These are phyloP conservation scores for Acacia confusa DNA, from an alignment of 306 rosid genomes.

Conservation along the genomic window DNA sequence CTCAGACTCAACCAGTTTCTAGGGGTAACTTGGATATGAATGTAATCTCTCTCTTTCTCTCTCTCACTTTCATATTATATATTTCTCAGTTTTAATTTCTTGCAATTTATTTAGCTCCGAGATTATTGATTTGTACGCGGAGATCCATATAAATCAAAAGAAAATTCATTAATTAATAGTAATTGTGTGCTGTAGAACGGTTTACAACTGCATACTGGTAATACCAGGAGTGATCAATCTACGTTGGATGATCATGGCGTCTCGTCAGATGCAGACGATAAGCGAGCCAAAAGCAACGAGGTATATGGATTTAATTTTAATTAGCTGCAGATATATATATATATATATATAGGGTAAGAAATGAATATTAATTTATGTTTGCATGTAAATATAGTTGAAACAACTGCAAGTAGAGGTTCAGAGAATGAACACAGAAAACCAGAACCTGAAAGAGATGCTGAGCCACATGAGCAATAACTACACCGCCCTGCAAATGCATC, in stretches of 20 bases:
- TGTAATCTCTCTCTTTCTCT: conserved; percentile 29
- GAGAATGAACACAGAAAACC: conserved; percentile 59
- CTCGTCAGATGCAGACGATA: conserved; percentile 48
- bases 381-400: conserved; percentile 43
- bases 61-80: background rate
- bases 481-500: conserved; percentile 54
- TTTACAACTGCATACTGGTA: conserved; percentile 60
- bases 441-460: conserved; percentile 59
- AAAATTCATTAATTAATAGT: background rate
- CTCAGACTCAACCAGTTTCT: conserved; percentile 5
- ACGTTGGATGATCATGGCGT: conserved; percentile 60
- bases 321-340: background rate
- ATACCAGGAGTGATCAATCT: conserved; percentile 62
- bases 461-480: conserved; percentile 55
- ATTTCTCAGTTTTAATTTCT: too few species aligned
- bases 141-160: background rate
- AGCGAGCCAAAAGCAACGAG: conserved; percentile 48
- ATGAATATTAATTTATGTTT: background rate
- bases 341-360: background rate
- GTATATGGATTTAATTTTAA: conserved; percentile 24
- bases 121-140: background rate
- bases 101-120: background rate
- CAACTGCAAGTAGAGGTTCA: conserved; percentile 51
- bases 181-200: conserved; percentile 43
- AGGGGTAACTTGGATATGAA: conserved; percentile 43